These are phyloP conservation scores for Aristolochia fimbriata DNA, from an alignment of 164 flowering plant species.

Conservation along the genomic window DNA sequence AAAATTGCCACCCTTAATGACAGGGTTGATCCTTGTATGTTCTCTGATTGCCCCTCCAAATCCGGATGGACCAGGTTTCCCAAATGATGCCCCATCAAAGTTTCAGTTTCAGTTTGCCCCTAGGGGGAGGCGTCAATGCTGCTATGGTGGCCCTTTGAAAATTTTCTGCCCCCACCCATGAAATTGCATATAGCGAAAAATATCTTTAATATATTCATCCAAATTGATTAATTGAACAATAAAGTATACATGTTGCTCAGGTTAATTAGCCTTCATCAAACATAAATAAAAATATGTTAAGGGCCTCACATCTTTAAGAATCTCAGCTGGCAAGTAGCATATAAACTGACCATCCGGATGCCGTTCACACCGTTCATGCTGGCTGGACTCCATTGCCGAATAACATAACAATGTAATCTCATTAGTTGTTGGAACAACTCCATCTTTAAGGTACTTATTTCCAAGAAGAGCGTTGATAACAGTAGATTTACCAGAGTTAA, in stretches of 20 bases:
- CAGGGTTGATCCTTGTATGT: too few species aligned
- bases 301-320: conserved; percentile 68
- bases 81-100: too few species aligned
- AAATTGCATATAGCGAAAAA: too few species aligned
- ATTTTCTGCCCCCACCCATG: too few species aligned
- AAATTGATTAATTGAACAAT: not conserved
- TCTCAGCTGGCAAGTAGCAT: conserved; percentile 78
- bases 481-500: conserved; percentile 92
- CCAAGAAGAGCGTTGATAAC: conserved; percentile 96
- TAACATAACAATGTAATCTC: conserved; percentile 86
- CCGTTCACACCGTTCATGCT: conserved; percentile 64
- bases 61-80: too few species aligned
- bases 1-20: too few species aligned
- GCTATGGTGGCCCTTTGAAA: too few species aligned
- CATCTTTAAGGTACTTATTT: conserved; percentile 70
- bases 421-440: conserved; percentile 97
- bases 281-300: not conserved
- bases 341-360: conserved; percentile 88
- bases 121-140: too few species aligned
- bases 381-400: conserved; percentile 43
- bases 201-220: too few species aligned
- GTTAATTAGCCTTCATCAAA: not conserved
- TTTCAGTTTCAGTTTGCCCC: too few species aligned
- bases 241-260: not conserved
- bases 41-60: too few species aligned